Base-by-base conservation (phyloP, 148 eudicot genomes). In the Polygonum aviculare region DNA sequence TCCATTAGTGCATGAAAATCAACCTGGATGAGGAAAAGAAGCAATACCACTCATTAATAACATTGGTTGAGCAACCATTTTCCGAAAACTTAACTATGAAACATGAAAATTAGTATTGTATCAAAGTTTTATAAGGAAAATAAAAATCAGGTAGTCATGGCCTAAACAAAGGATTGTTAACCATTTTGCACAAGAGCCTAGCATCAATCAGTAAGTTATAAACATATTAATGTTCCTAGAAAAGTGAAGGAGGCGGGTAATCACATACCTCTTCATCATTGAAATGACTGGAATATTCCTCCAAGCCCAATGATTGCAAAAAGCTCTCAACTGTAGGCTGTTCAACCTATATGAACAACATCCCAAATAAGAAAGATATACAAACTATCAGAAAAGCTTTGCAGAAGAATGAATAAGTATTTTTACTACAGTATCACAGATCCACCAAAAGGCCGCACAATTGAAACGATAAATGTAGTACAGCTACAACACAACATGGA, bases 221-320 rank as follows among this genome's bases (percentile, higher is more conserved):
- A n/a, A 16, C 19, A n/a, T 0, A 51, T 14, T 5, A 62, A 1
- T 62, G 38, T 31, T 62, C 12, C 39, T 12, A 39, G 48, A 22
- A 9, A 59, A 11, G 8, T 49, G 62, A 40, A 19, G 39, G 69
- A 67, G n/a, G 41, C 31, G 26, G 38, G n/a, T 51, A 11, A 21
- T 65, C 48, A 78, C 86, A 11, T 83, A 92, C 98, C 85, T 92
- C 97, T 83, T 95, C 98, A 49, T 89, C 93, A 86, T 92, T 92
- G 84, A 95, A 92, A 81, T 47, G 57, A 40, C 90, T 85, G 38
- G 84, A 67, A 69, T 84, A 95, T 74, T 88, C 91, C 18, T 90
- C 97, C 84, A 95, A 84, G 72, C 90, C 94, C 80, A 95, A 75
- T 22, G 89, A 83, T 21, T 74, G 88, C 88, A 95, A 84, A 57